Evolutionary conservation across 257 asterid genomes (phyloP).

Genomic region (Eustoma russellianum): DNA sequence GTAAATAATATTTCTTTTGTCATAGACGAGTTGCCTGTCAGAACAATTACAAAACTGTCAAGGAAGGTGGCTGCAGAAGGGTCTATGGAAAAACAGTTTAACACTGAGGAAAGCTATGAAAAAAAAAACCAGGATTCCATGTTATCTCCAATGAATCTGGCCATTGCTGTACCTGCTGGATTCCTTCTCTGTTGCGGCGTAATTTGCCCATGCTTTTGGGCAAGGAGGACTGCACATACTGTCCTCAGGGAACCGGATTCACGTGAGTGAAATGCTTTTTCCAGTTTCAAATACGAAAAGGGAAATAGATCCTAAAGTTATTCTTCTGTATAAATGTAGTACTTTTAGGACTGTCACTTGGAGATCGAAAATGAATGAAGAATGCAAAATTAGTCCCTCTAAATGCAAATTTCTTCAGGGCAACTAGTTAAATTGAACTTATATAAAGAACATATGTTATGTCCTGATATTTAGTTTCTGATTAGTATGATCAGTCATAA

Average conservation of each 20-base stretch:
- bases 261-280: slow-evolving; percentile 43
- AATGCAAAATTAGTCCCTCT: not conserved
- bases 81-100: slow-evolving; percentile 18
- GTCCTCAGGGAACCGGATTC: slow-evolving; percentile 67
- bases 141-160: slow-evolving; percentile 39
- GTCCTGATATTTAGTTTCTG: not conserved
- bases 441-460: too few relatives aligned
- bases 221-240: slow-evolving; percentile 46
- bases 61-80: slow-evolving; percentile 36
- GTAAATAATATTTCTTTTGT: slow-evolving; percentile 6
- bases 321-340: not conserved
- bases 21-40: slow-evolving; percentile 41
- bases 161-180: slow-evolving; percentile 63
- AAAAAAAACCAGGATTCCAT: slow-evolving; percentile 19
- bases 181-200: slow-evolving; percentile 59
- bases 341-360: not conserved
- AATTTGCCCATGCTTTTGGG: slow-evolving; percentile 79
- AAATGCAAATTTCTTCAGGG: too few relatives aligned
- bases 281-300: not conserved
- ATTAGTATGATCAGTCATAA: not conserved
- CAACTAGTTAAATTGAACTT: too few relatives aligned
- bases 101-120: slow-evolving; percentile 22
- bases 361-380: not conserved
- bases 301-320: too few relatives aligned
- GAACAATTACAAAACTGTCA: slow-evolving; percentile 41